A percentile compares a stretch with the other conserved stretches of the same genome.
Evolutionary conservation across 352 stramenopile genomes (phyloP).

Genomic region (Phytopythium chamaehyphon): DNA sequence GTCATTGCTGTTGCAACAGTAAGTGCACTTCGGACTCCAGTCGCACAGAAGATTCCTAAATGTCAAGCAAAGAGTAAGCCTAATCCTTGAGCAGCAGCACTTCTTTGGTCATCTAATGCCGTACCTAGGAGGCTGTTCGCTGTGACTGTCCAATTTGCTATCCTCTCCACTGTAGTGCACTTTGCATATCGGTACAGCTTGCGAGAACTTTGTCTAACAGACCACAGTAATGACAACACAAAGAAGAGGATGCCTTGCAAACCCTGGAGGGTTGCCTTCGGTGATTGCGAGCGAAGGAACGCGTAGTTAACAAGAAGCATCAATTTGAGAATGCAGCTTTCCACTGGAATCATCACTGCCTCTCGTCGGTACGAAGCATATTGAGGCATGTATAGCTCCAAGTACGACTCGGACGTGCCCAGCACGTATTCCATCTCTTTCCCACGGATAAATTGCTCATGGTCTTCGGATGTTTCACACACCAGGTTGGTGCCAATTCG

Average conservation of each 20-base stretch:
- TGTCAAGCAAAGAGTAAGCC: neutral
- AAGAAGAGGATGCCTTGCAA: conserved; percentile 49
- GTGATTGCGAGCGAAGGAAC: conserved; percentile 36
- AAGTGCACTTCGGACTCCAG: conserved; percentile 51
- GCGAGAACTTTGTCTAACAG: conserved; percentile 16
- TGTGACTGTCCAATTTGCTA: conserved; percentile 37
- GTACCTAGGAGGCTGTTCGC: conserved; percentile 50
- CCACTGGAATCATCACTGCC: conserved; percentile 23
- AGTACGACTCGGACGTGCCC: conserved; percentile 46
- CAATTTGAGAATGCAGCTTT: conserved; percentile 46
- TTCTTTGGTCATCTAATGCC: no score
- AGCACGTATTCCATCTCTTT: conserved; percentile 62
- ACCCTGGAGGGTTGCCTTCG: conserved; percentile 36
- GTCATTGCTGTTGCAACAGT: conserved; percentile 58
- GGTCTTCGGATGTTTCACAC: conserved; percentile 19
- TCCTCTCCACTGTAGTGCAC: conserved; percentile 26
- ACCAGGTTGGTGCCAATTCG: conserved; percentile 29
- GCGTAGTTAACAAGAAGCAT: conserved; percentile 45
- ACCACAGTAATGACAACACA: conserved; percentile 15
- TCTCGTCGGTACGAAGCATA: conserved; percentile 41
- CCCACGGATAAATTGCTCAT: conserved; percentile 42
- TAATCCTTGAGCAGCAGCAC: neutral
- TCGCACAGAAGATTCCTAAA: conserved; percentile 48
- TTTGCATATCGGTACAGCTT: conserved; percentile 31
- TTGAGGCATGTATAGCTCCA: conserved; percentile 53